Evolutionary conservation across 2,329 filamentous ascomycete species (phyloP).

Genomic region (Penicillium sp.): DNA sequence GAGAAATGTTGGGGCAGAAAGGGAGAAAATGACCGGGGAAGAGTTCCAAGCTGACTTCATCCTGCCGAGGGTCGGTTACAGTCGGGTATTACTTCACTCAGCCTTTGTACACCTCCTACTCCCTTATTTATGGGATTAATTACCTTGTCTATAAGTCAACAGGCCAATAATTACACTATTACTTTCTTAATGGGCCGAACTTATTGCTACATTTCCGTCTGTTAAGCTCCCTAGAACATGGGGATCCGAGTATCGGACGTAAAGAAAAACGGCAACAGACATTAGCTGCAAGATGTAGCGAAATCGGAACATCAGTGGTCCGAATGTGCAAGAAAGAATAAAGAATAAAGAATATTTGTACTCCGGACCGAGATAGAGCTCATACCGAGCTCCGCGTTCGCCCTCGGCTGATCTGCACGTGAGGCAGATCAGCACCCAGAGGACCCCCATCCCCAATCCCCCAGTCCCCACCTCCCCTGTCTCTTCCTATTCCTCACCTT

Average conservation of each 20-base stretch:
- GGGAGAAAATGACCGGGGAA: conserved; percentile 10
- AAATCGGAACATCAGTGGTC: background rate
- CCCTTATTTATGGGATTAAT: background rate
- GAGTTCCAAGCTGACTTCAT: conserved; percentile 25
- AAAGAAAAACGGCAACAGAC: background rate
- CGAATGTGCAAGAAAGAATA: background rate
- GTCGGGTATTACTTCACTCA: conserved; percentile 16
- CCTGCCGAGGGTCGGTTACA: conserved; percentile 29
- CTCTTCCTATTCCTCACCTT: background rate
- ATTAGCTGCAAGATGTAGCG: background rate
- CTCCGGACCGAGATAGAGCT: background rate
- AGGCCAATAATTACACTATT: background rate
- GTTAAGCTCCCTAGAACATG: background rate
- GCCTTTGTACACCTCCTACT: background rate
- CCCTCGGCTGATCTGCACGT: conserved; percentile 10
- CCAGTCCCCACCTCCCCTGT: background rate
- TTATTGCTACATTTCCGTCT: background rate
- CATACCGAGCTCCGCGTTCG: background rate
- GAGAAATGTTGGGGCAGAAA: conserved; percentile 10
- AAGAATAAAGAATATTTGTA: background rate
- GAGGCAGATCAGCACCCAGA: conserved; percentile 1
- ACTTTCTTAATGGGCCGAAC: background rate
- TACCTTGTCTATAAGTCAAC: background rate
- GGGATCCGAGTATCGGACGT: conserved; percentile 7
- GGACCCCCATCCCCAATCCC: background rate